These are phyloP conservation scores for Cryptococcus sp. DNA, from an alignment of 1,284 basidiomycete species.

Conservation along the genomic window DNA sequence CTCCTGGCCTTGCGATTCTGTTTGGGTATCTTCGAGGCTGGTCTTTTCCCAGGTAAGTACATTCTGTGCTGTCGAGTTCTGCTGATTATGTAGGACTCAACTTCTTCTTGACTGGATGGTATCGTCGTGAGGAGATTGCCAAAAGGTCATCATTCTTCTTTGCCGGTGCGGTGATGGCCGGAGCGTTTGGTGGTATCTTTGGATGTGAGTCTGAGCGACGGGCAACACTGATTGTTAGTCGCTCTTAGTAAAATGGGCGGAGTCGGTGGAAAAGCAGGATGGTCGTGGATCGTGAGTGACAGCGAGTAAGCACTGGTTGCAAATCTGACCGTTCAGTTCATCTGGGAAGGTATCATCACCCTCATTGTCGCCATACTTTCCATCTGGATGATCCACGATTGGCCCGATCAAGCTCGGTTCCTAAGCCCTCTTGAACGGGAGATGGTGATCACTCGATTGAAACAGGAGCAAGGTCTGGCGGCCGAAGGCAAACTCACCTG, in stretches of 20 bases:
- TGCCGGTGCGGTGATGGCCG: constrained; percentile 48
- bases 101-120: constrained; percentile 49
- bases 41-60: constrained; percentile 36
- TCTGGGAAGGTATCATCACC: constrained; percentile 49
- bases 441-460: constrained; percentile 43
- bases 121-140: constrained; percentile 43
- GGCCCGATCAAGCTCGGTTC: constrained; percentile 48
- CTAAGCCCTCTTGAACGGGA: constrained; percentile 45
- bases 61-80: too few species aligned
- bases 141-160: constrained; percentile 50
- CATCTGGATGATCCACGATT: constrained; percentile 48
- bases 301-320: background rate
- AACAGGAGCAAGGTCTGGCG: constrained; percentile 44
- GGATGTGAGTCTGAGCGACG: constrained; percentile 28
- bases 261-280: constrained; percentile 47
- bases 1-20: constrained; percentile 46
- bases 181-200: constrained; percentile 47
- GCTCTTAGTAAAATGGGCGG: constrained; percentile 43
- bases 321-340: constrained; percentile 27
- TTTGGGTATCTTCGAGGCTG: constrained; percentile 44
- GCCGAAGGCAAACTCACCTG: constrained; percentile 37
- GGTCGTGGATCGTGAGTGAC: constrained; percentile 48
- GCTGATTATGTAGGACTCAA: constrained; percentile 21
- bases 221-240: background rate
- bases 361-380: constrained; percentile 40